phyloP scores from a whole-genome alignment of 345 rosid genomes.

The Crucihimalaya himalaica region DNA sequence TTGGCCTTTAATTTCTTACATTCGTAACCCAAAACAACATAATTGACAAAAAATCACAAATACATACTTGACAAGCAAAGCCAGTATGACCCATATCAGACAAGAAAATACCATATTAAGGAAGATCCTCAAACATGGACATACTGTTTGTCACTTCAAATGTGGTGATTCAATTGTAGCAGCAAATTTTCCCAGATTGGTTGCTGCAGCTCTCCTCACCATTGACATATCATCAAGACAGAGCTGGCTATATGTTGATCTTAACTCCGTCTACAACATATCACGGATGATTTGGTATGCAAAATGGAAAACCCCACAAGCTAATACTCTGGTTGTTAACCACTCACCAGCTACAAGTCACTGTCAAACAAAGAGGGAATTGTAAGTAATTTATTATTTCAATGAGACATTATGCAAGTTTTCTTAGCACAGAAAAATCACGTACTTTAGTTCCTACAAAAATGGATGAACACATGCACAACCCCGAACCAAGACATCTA shows the following conservation, averaged over 20 bases:
- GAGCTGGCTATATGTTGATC: conserved; percentile 67
- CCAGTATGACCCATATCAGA: conserved; percentile 1
- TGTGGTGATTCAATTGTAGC: conserved; percentile 81
- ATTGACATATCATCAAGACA: conserved; percentile 99
- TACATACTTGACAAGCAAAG: conserved; percentile 3
- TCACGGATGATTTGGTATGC: conserved; percentile 91
- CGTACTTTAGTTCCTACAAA: background rate
- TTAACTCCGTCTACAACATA: conserved; percentile 62
- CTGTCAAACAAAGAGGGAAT: conserved; percentile 41
- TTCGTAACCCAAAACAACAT: background rate
- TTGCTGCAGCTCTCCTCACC: conserved; percentile 97
- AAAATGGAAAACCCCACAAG: conserved; percentile 89
- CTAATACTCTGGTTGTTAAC: conserved; percentile 93
- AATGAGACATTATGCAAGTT: background rate
- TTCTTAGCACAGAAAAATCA: background rate
- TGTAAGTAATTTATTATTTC: background rate
- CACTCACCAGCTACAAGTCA: conserved; percentile 96
- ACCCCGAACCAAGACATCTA: background rate
- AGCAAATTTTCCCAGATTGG: conserved; percentile 92
- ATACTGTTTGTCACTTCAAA: conserved; percentile 83
- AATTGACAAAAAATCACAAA: background rate
- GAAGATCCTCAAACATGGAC: conserved; percentile 89
- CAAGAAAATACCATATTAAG: conserved; percentile 77
- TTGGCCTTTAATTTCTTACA: background rate
- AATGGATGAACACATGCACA: background rate